These are phyloP conservation scores for Fusarium verticillioides DNA, from an alignment of 2,329 filamentous ascomycete genomes.

Conservation along the genomic window DNA sequence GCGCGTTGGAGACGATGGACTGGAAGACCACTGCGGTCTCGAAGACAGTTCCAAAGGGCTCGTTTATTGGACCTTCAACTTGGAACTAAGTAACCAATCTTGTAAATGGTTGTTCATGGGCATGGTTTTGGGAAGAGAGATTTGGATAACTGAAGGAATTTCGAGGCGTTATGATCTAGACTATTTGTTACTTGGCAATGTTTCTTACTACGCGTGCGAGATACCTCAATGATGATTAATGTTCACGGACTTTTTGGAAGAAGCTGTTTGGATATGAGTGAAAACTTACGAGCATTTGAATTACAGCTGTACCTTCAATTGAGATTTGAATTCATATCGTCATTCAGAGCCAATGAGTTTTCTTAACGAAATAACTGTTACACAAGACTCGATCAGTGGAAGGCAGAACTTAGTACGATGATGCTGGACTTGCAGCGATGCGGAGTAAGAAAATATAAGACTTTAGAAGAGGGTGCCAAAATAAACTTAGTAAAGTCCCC, in stretches of 20 bases:
- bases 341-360: not conserved
- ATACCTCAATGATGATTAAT: conserved; percentile 46
- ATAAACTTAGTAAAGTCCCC: not conserved
- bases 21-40: conserved; percentile 56
- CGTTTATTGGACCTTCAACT: conserved; percentile 62
- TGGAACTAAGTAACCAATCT: conserved; percentile 53
- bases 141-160: conserved; percentile 14
- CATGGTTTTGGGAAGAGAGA: conserved; percentile 24
- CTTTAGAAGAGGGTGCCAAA: not conserved
- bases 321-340: not conserved
- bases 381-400: not conserved
- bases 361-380: not conserved
- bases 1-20: conserved; percentile 60
- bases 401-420: not conserved
- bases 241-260: conserved; percentile 16
- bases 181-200: conserved; percentile 24
- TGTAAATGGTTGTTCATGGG: not conserved
- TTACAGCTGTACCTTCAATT: not conserved
- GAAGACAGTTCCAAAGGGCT: conserved; percentile 53
- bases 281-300: not conserved
- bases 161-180: conserved; percentile 36
- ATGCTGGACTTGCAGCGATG: too few relatives aligned
- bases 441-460: not conserved
- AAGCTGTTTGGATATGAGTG: not conserved
- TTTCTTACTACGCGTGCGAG: conserved; percentile 32